Conservation (phyloP, 306 rosid genomes). For the Glycine tomentella region DNA sequence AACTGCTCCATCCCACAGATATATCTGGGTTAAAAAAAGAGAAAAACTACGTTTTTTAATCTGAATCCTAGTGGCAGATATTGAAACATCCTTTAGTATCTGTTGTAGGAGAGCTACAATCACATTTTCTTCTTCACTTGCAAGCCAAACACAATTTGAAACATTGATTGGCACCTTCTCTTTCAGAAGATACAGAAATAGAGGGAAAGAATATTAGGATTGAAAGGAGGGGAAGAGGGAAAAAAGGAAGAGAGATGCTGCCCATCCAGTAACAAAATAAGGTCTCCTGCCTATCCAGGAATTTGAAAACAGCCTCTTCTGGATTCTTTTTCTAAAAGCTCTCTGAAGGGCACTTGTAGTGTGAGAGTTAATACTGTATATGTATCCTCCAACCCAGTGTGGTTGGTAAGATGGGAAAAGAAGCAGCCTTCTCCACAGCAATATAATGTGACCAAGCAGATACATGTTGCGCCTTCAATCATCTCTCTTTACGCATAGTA, state of each 20-base stretch:
- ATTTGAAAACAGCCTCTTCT: slow-evolving; percentile 61
- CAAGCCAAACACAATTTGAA: slow-evolving; percentile 87
- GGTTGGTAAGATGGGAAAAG: slow-evolving; percentile 62
- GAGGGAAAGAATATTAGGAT: slow-evolving; percentile 55
- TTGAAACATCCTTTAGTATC: slow-evolving; percentile 78
- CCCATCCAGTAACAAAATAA: slow-evolving; percentile 70
- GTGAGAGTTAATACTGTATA: slow-evolving; percentile 58
- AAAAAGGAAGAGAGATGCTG: slow-evolving; percentile 44
- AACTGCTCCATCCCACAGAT: slow-evolving; percentile 84
- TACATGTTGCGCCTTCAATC: slow-evolving; percentile 39
- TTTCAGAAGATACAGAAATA: slow-evolving; percentile 56
- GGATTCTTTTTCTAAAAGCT: slow-evolving; percentile 55
- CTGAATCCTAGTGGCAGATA: slow-evolving; percentile 92
- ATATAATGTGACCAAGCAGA: slow-evolving; percentile 57
- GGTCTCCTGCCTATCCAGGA: slow-evolving; percentile 61
- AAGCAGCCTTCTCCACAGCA: slow-evolving; percentile 74
- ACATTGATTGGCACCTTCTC: slow-evolving; percentile 77
- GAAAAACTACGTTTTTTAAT: slow-evolving; percentile 61
- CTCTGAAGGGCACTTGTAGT: slow-evolving; percentile 62
- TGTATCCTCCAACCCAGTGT: slow-evolving; percentile 64
- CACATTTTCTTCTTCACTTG: slow-evolving; percentile 71
- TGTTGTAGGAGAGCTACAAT: slow-evolving; percentile 94
- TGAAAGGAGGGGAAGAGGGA: neutral
- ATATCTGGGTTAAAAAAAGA: slow-evolving; percentile 51
- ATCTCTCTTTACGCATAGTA: slow-evolving; percentile 85